These are phyloP conservation scores for Gleditsia sinensis DNA, from an alignment of 306 rosid species.

Conservation along the genomic window DNA sequence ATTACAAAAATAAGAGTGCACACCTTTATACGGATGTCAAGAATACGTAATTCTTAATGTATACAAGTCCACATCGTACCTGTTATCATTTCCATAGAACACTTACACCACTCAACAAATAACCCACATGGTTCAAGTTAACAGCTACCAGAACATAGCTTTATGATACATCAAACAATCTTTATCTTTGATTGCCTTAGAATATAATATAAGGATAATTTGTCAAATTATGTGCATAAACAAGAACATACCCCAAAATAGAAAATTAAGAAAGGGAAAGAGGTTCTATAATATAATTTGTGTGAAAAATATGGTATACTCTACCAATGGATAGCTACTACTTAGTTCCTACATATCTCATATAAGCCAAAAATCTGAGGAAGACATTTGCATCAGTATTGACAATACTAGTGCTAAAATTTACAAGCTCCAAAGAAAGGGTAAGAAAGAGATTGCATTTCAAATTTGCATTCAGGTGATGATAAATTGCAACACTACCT, in stretches of 20 bases:
- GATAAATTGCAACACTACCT: slow-evolving; percentile 35
- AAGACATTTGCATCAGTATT: slow-evolving; percentile 7
- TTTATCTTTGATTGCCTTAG: slow-evolving; percentile 7
- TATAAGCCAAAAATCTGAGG: slow-evolving; percentile 18
- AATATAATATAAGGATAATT: not conserved
- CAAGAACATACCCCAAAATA: slow-evolving; percentile 18
- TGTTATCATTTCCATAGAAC: not conserved
- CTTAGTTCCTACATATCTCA: slow-evolving; percentile 21
- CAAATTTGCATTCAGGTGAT: slow-evolving; percentile 22
- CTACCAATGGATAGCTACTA: slow-evolving; percentile 10
- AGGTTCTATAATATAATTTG: not conserved
- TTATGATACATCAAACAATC: slow-evolving; percentile 5
- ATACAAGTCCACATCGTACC: not conserved
- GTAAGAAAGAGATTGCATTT: slow-evolving; percentile 23
- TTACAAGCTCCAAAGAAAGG: slow-evolving; percentile 22
- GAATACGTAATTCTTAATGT: not conserved
- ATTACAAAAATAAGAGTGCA: not conserved
- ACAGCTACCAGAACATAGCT: not conserved
- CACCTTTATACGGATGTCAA: not conserved
- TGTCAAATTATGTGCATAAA: not conserved
- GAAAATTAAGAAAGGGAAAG: slow-evolving; percentile 14
- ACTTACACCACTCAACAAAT: not conserved
- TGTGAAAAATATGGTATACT: not conserved
- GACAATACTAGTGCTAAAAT: slow-evolving; percentile 18
- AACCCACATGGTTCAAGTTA: slow-evolving; percentile 9